These are phyloP conservation scores for Hymenochaete sp. DNA, from an alignment of 1,284 basidiomycete genomes.

Conservation along the genomic window DNA sequence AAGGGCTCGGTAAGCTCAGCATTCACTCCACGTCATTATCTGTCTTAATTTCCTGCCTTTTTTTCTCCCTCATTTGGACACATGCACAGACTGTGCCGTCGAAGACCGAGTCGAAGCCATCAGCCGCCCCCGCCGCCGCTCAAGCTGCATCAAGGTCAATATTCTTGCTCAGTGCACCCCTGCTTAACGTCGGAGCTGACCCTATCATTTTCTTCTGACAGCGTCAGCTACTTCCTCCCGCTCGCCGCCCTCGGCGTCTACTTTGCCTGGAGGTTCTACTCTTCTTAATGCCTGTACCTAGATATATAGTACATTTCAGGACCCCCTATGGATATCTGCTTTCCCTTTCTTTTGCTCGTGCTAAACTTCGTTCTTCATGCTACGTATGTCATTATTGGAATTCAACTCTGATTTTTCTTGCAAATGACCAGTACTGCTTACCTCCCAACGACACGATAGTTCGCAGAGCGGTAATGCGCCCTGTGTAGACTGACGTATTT, in stretches of 20 bases:
- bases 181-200: constrained; percentile 11
- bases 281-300: constrained; percentile 19
- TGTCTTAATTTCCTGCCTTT: too few species aligned
- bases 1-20: constrained; percentile 47
- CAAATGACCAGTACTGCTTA: too few species aligned
- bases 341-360: too few species aligned
- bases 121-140: constrained; percentile 26
- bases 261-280: constrained; percentile 75
- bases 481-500: too few species aligned
- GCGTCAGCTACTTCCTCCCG: constrained; percentile 73
- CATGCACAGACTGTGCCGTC: constrained; percentile 21
- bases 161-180: constrained; percentile 13
- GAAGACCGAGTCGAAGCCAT: constrained; percentile 30
- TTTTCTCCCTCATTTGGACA: constrained; percentile 6
- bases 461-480: too few species aligned
- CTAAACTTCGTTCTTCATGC: too few species aligned
- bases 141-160: constrained; percentile 57
- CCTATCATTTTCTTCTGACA: constrained; percentile 24
- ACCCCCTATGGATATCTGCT: neutral
- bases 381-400: too few species aligned
- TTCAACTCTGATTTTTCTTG: too few species aligned
- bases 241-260: constrained; percentile 67
- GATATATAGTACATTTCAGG: neutral
- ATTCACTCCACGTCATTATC: constrained; percentile 9
- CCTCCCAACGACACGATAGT: too few species aligned